Percentiles rank a stretch among this genome's conserved stretches.
Conservation (phyloP, 2,329 filamentous ascomycete species). For the Colletotrichum camelliae region DNA sequence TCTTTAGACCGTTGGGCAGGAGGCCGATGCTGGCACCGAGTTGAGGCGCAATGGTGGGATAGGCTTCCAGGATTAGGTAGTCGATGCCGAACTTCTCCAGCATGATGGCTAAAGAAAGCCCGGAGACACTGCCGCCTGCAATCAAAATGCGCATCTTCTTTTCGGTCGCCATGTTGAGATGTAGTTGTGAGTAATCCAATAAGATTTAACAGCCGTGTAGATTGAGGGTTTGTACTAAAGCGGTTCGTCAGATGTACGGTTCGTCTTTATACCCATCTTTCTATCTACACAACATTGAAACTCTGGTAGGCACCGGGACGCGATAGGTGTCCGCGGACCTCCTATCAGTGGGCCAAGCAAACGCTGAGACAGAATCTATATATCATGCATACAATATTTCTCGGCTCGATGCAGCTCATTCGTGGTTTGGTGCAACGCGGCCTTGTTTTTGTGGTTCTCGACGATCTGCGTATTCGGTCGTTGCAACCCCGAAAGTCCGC, state of each 20-base stretch:
- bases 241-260: neutral
- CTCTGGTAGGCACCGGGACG: neutral
- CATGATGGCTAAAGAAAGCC: constrained; percentile 34
- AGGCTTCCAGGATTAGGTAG: constrained; percentile 52
- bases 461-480: neutral
- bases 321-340: neutral
- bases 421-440: neutral
- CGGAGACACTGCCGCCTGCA: constrained; percentile 52
- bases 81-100: constrained; percentile 51
- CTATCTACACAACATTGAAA: neutral
- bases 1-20: constrained; percentile 42
- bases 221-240: neutral
- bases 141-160: constrained; percentile 41
- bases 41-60: constrained; percentile 44
- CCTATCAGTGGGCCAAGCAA: neutral
- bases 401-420: neutral
- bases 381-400: neutral
- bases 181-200: neutral
- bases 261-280: neutral
- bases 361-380: neutral
- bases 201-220: neutral
- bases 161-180: neutral
- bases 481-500: neutral
- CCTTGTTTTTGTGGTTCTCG: neutral
- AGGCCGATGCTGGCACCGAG: constrained; percentile 54